Base-by-base conservation (phyloP, 2,329 filamentous ascomycete genomes). In the Ophiosphaerella korrae region DNA sequence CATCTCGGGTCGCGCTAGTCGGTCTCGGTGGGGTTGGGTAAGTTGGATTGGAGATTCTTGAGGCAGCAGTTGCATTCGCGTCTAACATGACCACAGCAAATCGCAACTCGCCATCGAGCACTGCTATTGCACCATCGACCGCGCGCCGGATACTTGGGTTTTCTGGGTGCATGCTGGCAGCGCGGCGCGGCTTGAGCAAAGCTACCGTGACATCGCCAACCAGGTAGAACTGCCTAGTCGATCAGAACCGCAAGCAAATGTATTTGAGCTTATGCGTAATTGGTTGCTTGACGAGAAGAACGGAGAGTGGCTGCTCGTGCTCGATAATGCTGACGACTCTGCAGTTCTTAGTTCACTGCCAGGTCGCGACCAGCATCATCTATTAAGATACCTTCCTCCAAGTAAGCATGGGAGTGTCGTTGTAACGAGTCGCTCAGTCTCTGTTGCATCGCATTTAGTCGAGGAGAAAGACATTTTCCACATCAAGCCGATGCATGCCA, bases 331-430 rank as follows among this genome's bases (percentile, higher is more conserved):
- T 23, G 42, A 45, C 33, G 42, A 45, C 38, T 40, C 38, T 40
- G n/a, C 21, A 40, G 38, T 40, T 21, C 38, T 40, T 40, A 6
- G n/a, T 43, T 33, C 41, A 40, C 38, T 21, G 7, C 38, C 18
- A 26, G 38, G 38, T 26, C 38, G 38, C 6, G 38, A 21, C 38
- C 16, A 24, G 38, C 16, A 26, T 7, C 38, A 40, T 24, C 38
- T 40, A 5, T 35, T 1, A 21, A 34, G 40, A 44, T 46, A 45
- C 37, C 21, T 40, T n/a, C 38, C 38, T 21, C 38, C 38, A 40
- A 40, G 21, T 26, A 40, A 16, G 66, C 86, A 43, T 31, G 14
- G 68, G 80, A 40, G 38, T 40, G n/a, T 43, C 41, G 29, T 43
- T 7, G 23, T 43, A 23, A 43, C 41, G 29, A 40, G 29, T 43